Evolutionary conservation across 2,329 filamentous ascomycete species (phyloP).

Genomic region (Colletotrichum agaves): DNA sequence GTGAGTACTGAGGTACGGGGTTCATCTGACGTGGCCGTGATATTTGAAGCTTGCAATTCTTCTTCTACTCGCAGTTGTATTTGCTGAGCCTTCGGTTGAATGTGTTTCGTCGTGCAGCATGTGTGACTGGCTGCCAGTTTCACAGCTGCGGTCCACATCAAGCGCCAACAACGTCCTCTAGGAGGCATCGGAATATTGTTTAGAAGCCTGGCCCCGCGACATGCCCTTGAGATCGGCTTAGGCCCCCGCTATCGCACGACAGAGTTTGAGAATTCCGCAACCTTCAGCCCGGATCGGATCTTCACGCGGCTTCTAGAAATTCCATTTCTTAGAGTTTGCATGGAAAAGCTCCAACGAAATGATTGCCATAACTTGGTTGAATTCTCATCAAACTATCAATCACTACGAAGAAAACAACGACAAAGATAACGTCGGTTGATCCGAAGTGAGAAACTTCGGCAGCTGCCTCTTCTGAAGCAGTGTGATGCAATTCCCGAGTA

Average conservation of each 20-base stretch:
- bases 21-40: conserved; percentile 11
- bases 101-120: background rate
- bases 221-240: background rate
- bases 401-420: background rate
- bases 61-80: background rate
- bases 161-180: background rate
- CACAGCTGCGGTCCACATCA: background rate
- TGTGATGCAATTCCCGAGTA: background rate
- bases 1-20: background rate
- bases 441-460: background rate
- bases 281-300: conserved; percentile 23
- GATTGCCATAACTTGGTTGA: no score
- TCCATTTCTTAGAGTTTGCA: background rate
- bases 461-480: background rate
- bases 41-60: background rate
- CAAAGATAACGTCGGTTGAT: background rate
- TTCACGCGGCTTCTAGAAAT: background rate
- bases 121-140: conserved; percentile 1
- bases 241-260: background rate
- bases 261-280: conserved; percentile 1
- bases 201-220: background rate
- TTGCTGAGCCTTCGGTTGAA: conserved; percentile 3
- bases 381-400: background rate
- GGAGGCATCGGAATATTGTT: background rate
- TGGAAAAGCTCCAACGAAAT: background rate